Evolutionary conservation across 768 basidiomycete genomes (phyloP), one percentile per base, ranked within the genome.

Genomic region (Hericium erinaceus): DNA sequence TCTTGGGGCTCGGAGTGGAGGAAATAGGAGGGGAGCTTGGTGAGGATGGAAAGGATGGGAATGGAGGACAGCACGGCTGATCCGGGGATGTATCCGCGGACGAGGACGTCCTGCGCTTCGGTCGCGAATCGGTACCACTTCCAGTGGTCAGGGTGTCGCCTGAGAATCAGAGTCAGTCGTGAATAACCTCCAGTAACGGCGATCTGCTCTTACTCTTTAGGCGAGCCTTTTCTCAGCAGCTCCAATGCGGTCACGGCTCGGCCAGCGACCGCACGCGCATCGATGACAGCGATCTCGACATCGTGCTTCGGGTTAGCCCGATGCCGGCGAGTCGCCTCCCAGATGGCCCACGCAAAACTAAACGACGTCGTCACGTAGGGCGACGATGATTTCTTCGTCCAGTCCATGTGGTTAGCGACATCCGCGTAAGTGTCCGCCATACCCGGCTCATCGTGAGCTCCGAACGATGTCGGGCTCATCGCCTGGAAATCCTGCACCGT

Each of bases 281-380:
- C 87, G 65, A 91, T 89, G 57, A 91, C 74, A 13, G 89, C 88
- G 60, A 91, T 88, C 67, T 90, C 79, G 28, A 91, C 72, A 57
- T 87, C 82, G 60, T 88, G 85, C 68, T 91, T 90, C 55, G 89
- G 71, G 40, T 82, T 83, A 39, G 76, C 71, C 63, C 84, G 81
- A 65, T 87, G 88, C n/a, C 89, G 81, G 57, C 85, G 75, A 20
- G 85, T 76, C 4, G 87, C 89, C 67, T 91, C 89, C 87, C 87
- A 91, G 39, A 90, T 76, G 8, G 87, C 82, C 89, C 89, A 91
- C 39, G 78, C 80, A 62, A 90, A 87, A 72, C 85, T 89, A 68
- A 90, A 89, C 5, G 88, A 89, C 2, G 86, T 79, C 2, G 88
- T 86, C 48, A 90, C 78, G 60, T 80, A 90, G 4, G 81, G 76